Conservation (phyloP, 345 rosid genomes). For the Euphorbia pulcherrima region DNA sequence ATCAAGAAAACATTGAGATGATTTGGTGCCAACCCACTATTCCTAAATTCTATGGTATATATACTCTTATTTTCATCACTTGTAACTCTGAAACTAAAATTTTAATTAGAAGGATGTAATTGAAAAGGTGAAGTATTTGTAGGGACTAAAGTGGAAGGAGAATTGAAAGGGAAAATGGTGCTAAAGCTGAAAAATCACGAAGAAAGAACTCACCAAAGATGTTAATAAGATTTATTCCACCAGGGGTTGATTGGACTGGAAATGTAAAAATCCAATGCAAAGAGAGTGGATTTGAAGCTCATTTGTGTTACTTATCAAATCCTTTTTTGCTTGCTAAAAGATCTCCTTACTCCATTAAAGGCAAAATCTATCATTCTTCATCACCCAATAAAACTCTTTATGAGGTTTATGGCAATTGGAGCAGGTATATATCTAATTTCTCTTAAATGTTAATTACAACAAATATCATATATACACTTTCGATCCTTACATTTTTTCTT, state of each 20-base stretch:
- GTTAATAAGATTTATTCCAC: slow-evolving; percentile 57
- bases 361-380: slow-evolving; percentile 49
- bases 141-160: slow-evolving; percentile 70
- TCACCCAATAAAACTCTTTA: slow-evolving; percentile 42
- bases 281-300: slow-evolving; percentile 62
- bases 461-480: too few relatives aligned
- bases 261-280: slow-evolving; percentile 51
- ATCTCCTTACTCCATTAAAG: slow-evolving; percentile 45
- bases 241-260: slow-evolving; percentile 66
- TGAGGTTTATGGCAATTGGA: slow-evolving; percentile 71
- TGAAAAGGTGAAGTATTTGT: not conserved
- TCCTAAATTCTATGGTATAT: slow-evolving; percentile 62
- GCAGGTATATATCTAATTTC: slow-evolving; percentile 48
- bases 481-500: too few relatives aligned
- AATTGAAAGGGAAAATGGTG: slow-evolving; percentile 55
- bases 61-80: too few relatives aligned
- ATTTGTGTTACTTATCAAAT: slow-evolving; percentile 36
- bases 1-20: slow-evolving; percentile 53
- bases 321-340: slow-evolving; percentile 40
- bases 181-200: slow-evolving; percentile 48
- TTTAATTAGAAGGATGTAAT: not conserved
- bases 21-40: slow-evolving; percentile 57
- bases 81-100: too few relatives aligned
- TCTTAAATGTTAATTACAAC: too few relatives aligned
- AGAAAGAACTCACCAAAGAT: slow-evolving; percentile 81